Evolutionary conservation across 2,329 filamentous ascomycete species (phyloP).

Genomic region (Stachybotrys chartarum): DNA sequence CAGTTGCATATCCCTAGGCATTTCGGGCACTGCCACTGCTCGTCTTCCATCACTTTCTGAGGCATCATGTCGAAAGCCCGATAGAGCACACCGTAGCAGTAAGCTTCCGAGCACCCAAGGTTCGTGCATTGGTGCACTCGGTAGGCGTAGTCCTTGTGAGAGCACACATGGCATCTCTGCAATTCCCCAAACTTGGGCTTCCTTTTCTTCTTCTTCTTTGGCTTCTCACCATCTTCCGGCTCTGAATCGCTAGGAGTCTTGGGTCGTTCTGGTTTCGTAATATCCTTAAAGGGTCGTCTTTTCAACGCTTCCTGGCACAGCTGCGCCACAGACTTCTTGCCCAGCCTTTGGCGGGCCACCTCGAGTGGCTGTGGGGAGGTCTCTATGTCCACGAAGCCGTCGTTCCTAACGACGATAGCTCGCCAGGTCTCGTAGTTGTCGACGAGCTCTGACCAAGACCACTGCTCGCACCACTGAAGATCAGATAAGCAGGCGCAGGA

Average conservation of each 20-base stretch:
- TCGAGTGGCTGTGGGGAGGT: conserved; percentile 64
- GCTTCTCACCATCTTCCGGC: conserved; percentile 53
- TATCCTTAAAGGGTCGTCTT: conserved; percentile 73
- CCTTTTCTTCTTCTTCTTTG: conserved; percentile 53
- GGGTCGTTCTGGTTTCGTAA: conserved; percentile 51
- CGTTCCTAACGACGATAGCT: conserved; percentile 65
- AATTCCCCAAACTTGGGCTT: conserved; percentile 48
- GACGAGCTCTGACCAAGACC: conserved; percentile 72
- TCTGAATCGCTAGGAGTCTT: conserved; percentile 43
- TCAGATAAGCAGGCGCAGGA: conserved; percentile 85
- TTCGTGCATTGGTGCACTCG: conserved; percentile 75
- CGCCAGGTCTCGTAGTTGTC: conserved; percentile 80
- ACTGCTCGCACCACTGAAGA: conserved; percentile 89
- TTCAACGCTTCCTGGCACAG: conserved; percentile 89
- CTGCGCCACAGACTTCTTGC: conserved; percentile 77
- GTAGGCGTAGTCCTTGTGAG: conserved; percentile 72
- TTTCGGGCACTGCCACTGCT: conserved; percentile 82
- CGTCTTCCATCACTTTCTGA: conserved; percentile 70
- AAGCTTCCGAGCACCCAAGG: conserved; percentile 62
- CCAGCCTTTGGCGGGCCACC: conserved; percentile 57
- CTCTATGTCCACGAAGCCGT: conserved; percentile 58
- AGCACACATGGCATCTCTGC: conserved; percentile 74
- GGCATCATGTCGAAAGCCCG: conserved; percentile 88
- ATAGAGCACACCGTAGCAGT: conserved; percentile 91
- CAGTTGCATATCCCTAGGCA: conserved; percentile 86